phyloP scores from a whole-genome alignment of 1,139 yeast genomes.

The Debaryomyces nepalensis region DNA sequence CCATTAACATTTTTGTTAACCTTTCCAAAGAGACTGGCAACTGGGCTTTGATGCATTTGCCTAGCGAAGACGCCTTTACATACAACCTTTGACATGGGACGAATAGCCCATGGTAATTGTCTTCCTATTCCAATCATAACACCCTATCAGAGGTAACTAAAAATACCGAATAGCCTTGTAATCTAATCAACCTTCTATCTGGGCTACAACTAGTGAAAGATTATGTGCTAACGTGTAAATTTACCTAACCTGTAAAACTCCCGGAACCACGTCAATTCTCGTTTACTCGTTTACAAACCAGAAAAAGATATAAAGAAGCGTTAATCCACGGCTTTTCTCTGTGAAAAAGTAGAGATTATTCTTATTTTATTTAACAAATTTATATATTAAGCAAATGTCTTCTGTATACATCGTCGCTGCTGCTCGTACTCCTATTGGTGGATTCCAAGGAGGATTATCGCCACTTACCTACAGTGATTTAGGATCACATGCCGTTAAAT shows the following conservation, averaged over 20 bases:
- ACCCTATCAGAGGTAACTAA: background rate
- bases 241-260: background rate
- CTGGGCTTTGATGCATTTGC: conserved; percentile 2
- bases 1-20: background rate
- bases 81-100: background rate
- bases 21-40: background rate
- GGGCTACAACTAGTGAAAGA: background rate
- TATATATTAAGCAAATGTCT: conserved; percentile 10
- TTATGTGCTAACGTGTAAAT: background rate
- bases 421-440: conserved; percentile 90
- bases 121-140: conserved; percentile 1
- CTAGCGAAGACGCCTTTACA: background rate
- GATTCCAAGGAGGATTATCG: conserved; percentile 78
- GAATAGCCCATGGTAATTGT: background rate
- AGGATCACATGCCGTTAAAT: conserved; percentile 85
- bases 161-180: background rate
- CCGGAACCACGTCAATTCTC: conserved; percentile 3
- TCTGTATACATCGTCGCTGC: conserved; percentile 80
- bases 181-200: background rate
- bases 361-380: conserved; percentile 5
- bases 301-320: background rate
- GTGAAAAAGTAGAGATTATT: background rate
- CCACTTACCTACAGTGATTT: conserved; percentile 76
- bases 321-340: background rate
- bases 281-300: conserved; percentile 6